Percentiles rank a stretch among this genome's conserved stretches.
Evolutionary conservation across 768 basidiomycete genomes (phyloP).

Genomic region (Collybia sordida): DNA sequence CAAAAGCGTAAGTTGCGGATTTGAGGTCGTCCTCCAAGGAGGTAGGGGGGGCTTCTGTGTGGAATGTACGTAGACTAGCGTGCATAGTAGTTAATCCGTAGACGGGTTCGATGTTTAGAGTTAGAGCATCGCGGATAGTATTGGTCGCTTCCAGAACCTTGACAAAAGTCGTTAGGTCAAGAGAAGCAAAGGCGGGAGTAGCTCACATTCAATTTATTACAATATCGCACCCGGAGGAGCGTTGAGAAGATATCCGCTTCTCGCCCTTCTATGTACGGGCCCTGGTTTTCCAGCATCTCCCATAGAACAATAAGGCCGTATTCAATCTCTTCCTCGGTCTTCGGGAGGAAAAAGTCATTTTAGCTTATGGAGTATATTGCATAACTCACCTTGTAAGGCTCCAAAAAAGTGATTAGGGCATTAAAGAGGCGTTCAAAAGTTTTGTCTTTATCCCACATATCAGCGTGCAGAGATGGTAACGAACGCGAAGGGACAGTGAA

Average conservation of each 20-base stretch:
- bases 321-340: constrained; percentile 68
- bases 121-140: constrained; percentile 74
- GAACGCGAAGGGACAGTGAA: constrained; percentile 40
- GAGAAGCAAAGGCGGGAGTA: too few species aligned
- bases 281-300: constrained; percentile 81
- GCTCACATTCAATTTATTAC: constrained; percentile 68
- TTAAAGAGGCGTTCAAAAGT: constrained; percentile 70
- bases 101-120: constrained; percentile 74
- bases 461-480: constrained; percentile 43
- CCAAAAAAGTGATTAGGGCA: constrained; percentile 62
- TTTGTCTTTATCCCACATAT: constrained; percentile 74
- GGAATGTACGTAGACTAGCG: constrained; percentile 66
- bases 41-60: constrained; percentile 45
- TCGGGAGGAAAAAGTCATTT: constrained; percentile 6
- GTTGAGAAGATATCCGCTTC: constrained; percentile 76
- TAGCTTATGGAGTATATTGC: neutral
- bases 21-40: constrained; percentile 50
- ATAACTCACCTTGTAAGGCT: constrained; percentile 56
- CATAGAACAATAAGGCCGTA: constrained; percentile 81
- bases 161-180: neutral
- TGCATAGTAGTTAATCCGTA: constrained; percentile 86
- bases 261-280: constrained; percentile 70
- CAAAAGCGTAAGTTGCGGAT: constrained; percentile 75
- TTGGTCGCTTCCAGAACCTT: constrained; percentile 85
- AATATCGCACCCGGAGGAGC: constrained; percentile 71